Conservation (phyloP, 768 basidiomycete species). For the Phlegmacium glaucopus region DNA sequence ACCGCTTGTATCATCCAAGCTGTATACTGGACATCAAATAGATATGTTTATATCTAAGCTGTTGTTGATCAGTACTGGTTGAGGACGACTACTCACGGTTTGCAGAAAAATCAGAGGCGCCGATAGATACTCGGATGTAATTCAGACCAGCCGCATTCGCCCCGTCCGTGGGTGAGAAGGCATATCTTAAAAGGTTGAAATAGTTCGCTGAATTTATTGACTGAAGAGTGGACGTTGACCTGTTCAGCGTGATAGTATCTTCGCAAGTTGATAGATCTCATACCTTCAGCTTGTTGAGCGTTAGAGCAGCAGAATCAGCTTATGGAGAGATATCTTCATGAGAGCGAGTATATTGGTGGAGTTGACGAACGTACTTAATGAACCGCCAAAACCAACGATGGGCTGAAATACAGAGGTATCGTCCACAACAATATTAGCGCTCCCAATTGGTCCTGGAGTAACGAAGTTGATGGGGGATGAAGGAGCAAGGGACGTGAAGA, state of each 20-base stretch:
- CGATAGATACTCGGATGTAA: conserved; percentile 67
- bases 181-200: conserved; percentile 50
- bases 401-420: conserved; percentile 55
- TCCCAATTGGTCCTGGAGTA: conserved; percentile 51
- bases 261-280: background rate
- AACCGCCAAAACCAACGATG: conserved; percentile 64
- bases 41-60: background rate
- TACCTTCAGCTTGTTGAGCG: conserved; percentile 66
- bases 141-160: conserved; percentile 63
- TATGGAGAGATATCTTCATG: background rate
- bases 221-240: conserved; percentile 29
- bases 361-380: conserved; percentile 45
- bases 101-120: conserved; percentile 72
- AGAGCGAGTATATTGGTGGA: background rate
- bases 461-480: conserved; percentile 55
- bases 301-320: conserved; percentile 72
- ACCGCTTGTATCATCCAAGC: conserved; percentile 57
- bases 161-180: conserved; percentile 62
- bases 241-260: background rate
- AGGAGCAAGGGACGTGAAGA: conserved; percentile 47
- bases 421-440: conserved; percentile 60
- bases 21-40: conserved; percentile 45
- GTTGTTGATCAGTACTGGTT: conserved; percentile 1
- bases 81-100: conserved; percentile 33
- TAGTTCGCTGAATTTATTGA: conserved; percentile 52